Evolutionary conservation across 345 rosid species (phyloP).

Genomic region (Camelina laxa): DNA sequence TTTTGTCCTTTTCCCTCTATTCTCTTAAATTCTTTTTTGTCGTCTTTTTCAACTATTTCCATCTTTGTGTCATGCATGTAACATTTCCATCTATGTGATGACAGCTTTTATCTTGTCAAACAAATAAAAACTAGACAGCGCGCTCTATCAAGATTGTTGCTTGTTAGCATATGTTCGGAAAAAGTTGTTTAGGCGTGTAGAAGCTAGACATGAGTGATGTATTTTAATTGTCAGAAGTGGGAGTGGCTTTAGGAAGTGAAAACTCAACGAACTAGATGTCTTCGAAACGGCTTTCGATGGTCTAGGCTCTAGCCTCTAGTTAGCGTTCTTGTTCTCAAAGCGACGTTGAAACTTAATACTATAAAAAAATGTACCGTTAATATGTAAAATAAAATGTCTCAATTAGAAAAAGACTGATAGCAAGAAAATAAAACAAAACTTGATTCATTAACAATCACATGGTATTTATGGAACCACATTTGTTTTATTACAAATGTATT

Average conservation of each 20-base stretch:
- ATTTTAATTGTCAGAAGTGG: neutral
- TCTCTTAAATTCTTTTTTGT: slow-evolving; percentile 39
- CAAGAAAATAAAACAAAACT: too few relatives aligned
- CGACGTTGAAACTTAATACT: neutral
- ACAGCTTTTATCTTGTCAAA: neutral
- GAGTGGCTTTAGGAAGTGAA: neutral
- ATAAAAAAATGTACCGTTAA: neutral
- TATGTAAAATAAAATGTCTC: neutral
- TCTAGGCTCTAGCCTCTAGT: neutral
- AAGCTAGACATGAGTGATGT: neutral
- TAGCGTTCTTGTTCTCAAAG: neutral
- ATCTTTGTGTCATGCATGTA: slow-evolving; percentile 27
- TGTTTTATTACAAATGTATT: too few relatives aligned
- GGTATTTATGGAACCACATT: too few relatives aligned
- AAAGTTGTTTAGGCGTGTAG: neutral
- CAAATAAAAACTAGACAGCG: neutral
- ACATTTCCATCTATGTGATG: neutral
- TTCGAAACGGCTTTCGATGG: neutral
- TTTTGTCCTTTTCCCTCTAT: slow-evolving; percentile 28
- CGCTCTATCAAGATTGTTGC: neutral
- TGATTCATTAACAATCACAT: too few relatives aligned
- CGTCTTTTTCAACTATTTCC: slow-evolving; percentile 21
- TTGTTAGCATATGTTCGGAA: neutral
- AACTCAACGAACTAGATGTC: neutral
- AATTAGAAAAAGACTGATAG: too few relatives aligned